Evolutionary conservation across 345 rosid species (phyloP).

Genomic region (Eucalyptus sp.): DNA sequence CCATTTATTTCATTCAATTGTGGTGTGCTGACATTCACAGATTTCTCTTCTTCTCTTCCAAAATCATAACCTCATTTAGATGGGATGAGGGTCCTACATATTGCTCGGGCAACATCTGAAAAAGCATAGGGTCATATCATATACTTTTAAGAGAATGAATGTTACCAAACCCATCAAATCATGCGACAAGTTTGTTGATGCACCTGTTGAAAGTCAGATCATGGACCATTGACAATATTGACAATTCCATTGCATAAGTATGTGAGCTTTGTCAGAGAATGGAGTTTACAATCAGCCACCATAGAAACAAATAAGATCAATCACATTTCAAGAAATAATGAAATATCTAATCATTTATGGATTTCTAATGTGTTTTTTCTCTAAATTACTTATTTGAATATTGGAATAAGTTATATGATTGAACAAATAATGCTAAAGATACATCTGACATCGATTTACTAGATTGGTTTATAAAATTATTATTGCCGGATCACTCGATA

Average conservation of each 20-base stretch:
- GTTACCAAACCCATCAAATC: background rate
- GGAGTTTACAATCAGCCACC: background rate
- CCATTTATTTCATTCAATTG: background rate
- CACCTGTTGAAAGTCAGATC: background rate
- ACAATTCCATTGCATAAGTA: background rate
- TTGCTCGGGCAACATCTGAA: background rate
- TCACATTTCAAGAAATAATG: background rate
- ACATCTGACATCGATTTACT: fast-evolving
- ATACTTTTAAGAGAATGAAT: too few relatives aligned
- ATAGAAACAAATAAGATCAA: background rate
- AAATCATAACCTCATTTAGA: background rate
- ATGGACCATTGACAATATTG: background rate
- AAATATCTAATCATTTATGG: background rate
- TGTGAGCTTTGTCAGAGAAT: background rate
- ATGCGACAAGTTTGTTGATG: background rate
- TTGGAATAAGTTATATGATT: background rate
- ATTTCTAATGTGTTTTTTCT: background rate
- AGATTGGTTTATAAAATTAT: background rate
- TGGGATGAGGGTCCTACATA: background rate
- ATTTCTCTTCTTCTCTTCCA: background rate
- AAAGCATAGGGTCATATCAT: background rate
- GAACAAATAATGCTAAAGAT: background rate
- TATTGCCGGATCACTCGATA: background rate
- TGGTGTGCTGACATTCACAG: background rate
- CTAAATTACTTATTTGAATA: background rate